phyloP scores from a whole-genome alignment of 176 grass and related monocot genomes.

The Eleusine coracana region DNA sequence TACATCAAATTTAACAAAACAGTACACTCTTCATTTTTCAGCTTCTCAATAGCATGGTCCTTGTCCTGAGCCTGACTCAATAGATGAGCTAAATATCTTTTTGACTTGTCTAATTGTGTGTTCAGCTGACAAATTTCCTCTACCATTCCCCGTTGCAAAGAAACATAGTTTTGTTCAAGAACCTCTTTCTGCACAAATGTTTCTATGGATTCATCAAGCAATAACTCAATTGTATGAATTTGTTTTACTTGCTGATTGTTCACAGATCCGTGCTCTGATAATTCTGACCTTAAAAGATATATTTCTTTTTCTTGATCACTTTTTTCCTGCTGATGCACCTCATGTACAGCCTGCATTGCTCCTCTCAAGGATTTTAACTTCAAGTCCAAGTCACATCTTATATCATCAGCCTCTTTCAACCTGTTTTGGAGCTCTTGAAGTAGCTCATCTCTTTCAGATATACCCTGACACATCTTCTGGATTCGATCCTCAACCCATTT shows the following conservation, averaged over 20 bases:
- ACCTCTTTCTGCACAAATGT: constrained; percentile 61
- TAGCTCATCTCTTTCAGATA: constrained; percentile 83
- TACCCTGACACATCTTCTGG: constrained; percentile 61
- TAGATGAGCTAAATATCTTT: constrained; percentile 44
- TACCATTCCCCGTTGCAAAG: constrained; percentile 50
- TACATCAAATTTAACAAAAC: constrained; percentile 51
- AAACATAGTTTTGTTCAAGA: constrained; percentile 50
- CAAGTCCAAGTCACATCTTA: constrained; percentile 76
- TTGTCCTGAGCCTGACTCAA: constrained; percentile 51
- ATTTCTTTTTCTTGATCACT: constrained; percentile 70
- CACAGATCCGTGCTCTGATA: constrained; percentile 47
- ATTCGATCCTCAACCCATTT: constrained; percentile 70
- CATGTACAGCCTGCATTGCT: constrained; percentile 81
- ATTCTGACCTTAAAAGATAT: constrained; percentile 53
- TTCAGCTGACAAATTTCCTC: constrained; percentile 46
- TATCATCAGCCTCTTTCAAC: constrained; percentile 76
- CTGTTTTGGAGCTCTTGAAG: constrained; percentile 80
- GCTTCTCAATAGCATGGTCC: constrained; percentile 42
- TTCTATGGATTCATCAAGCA: constrained; percentile 65
- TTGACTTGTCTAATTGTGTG: constrained; percentile 58
- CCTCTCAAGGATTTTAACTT: constrained; percentile 91
- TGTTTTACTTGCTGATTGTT: constrained; percentile 39
- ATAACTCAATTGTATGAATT: constrained; percentile 40
- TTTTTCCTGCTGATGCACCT: constrained; percentile 78
- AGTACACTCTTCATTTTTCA: constrained; percentile 59